Evolutionary conservation across 306 rosid genomes (phyloP).

Genomic region (Cucurbita argyrosperma): DNA sequence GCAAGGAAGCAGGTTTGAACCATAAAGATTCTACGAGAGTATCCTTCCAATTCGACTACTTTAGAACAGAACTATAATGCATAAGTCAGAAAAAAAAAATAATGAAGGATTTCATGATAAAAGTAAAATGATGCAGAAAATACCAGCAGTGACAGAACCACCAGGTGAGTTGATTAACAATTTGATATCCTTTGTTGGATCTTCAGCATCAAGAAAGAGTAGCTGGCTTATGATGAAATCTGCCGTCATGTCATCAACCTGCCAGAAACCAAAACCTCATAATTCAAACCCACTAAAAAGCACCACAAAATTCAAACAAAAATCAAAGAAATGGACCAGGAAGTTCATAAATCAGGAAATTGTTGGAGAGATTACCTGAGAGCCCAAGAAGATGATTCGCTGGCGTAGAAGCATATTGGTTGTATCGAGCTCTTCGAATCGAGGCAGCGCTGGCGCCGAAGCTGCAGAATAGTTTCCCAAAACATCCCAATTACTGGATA

Average conservation of each 20-base stretch:
- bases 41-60: neutral
- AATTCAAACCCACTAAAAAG: neutral
- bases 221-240: constrained; percentile 86
- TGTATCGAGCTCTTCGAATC: constrained; percentile 74
- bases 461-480: constrained; percentile 18
- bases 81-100: neutral
- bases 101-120: neutral
- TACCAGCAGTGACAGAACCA: constrained; percentile 94
- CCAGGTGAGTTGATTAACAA: constrained; percentile 91
- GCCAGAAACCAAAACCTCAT: constrained; percentile 1
- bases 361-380: constrained; percentile 35
- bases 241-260: constrained; percentile 89
- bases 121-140: neutral
- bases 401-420: constrained; percentile 90
- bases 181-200: constrained; percentile 66
- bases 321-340: neutral
- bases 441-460: constrained; percentile 45
- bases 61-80: neutral
- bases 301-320: neutral
- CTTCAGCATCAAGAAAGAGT: constrained; percentile 80
- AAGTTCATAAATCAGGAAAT: neutral
- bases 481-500: constrained; percentile 56
- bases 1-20: neutral
- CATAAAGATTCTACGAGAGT: neutral
- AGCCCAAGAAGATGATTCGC: constrained; percentile 81